These are phyloP conservation scores for Anacardium occidentale DNA, from an alignment of 345 rosid genomes.

Conservation along the genomic window DNA sequence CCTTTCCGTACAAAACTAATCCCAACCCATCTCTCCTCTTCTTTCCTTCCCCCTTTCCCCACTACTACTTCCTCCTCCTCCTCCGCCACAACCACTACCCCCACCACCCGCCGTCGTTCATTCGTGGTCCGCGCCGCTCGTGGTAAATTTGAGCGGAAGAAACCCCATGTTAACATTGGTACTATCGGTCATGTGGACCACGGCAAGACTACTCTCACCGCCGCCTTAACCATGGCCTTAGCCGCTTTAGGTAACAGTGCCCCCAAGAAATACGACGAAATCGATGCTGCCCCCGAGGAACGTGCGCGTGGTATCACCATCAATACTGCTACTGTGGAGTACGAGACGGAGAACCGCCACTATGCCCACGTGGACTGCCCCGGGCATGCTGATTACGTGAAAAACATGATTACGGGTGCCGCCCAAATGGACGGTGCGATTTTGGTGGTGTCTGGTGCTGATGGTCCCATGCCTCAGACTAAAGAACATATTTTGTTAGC, in stretches of 20 bases:
- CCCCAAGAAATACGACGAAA: conserved; percentile 85
- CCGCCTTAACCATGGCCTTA: conserved; percentile 89
- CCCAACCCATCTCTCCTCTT: conserved; percentile 54
- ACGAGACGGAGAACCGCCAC: conserved; percentile 84
- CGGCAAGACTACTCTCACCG: conserved; percentile 88
- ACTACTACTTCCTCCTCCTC: conserved; percentile 26
- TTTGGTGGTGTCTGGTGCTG: conserved; percentile 78
- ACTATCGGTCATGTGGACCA: conserved; percentile 98
- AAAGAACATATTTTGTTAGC: conserved; percentile 86
- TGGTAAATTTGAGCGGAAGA: conserved; percentile 93
- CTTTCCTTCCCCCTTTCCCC: conserved; percentile 56
- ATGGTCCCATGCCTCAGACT: conserved; percentile 95
- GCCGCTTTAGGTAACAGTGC: conserved; percentile 67
- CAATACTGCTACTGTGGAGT: conserved; percentile 91
- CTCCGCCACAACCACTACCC: too few species aligned
- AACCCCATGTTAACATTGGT: conserved; percentile 88
- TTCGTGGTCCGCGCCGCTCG: conserved; percentile 78
- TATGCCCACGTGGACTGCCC: conserved; percentile 94
- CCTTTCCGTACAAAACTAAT: conserved; percentile 32
- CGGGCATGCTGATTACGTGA: conserved; percentile 90
- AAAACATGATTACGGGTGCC: conserved; percentile 88
- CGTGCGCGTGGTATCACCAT: conserved; percentile 92
- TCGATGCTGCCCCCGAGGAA: conserved; percentile 94
- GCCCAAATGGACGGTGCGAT: conserved; percentile 97
- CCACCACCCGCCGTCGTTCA: conserved; percentile 35